Evolutionary conservation across 805 yeast genomes (phyloP), one percentile per base, ranked within the genome.

Genomic region (Pichia pseudocactophila): DNA sequence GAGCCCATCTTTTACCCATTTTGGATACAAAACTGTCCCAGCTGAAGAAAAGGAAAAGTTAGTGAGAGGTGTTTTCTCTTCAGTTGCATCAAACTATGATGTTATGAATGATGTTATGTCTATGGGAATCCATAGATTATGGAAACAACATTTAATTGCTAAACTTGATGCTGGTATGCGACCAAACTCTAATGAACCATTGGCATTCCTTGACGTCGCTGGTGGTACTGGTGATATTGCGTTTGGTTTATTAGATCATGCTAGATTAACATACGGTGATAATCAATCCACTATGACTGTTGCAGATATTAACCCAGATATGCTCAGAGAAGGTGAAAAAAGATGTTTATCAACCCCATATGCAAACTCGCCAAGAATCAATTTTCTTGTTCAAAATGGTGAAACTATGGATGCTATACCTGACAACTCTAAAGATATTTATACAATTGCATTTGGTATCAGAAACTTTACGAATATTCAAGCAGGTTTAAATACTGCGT

Each of bases 201-300:
- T 92, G 54, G 76, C 80, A 45, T 90, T 92, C 57, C 71, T 92
- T 49, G 98, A 92, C 63, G 97, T 92, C 44, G 98, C 98, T 22
- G 98, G 98, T 46, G 98, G 98, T 19, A 87, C 97, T 10, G 98
- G 98, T 37, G 98, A 92, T 58, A 90, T 92, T 63, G 98, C 98
- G 1, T 87, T 87, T 64, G 94, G 98, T 2, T 72, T 92, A 49
- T 69, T 92, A 48, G 96, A 88, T 55, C 96, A 92, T 63, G 97
- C 97, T 9, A 79, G 81, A 49, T 64, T 69, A 32, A 76, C 78
- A 48, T 86, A 78, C 58, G 80, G 82, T 44, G 98, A 92, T 64
- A 71, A 63, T 31, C 68, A 70, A 47, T 77, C 87, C 28, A 77
- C 80, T 20, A 92, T 92, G 92, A 86, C 89, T 8, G 77, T 92